Percentiles rank a stretch among this genome's conserved stretches.
phyloP scores from a whole-genome alignment of 306 rosid genomes.

The Vigna nakashimae region DNA sequence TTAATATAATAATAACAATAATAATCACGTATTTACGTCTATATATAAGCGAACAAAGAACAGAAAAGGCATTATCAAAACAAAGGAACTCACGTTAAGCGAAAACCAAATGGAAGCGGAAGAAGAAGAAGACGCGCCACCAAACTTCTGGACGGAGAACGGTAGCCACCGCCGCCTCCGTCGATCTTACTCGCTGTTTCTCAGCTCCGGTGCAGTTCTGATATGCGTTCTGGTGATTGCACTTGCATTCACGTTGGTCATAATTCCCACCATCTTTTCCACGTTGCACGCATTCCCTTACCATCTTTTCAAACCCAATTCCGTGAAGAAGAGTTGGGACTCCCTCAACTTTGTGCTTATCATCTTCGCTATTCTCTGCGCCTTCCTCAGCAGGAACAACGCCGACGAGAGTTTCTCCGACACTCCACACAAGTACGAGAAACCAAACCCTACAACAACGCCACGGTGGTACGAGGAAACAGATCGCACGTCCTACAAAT shows the following conservation, averaged over 20 bases:
- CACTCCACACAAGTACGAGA: slow-evolving; percentile 29
- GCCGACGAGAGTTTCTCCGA: slow-evolving; percentile 45
- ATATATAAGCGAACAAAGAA: not conserved
- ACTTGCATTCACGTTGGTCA: slow-evolving; percentile 52
- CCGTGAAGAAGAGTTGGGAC: slow-evolving; percentile 82
- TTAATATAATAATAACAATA: no score
- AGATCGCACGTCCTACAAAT: slow-evolving; percentile 51
- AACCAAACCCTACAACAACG: slow-evolving; percentile 56
- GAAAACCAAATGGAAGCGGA: slow-evolving; percentile 53
- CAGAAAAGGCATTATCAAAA: no score
- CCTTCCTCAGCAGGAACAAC: slow-evolving; percentile 66
- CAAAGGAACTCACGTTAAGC: no score
- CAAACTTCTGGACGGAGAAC: slow-evolving; percentile 71
- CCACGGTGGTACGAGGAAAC: slow-evolving; percentile 60
- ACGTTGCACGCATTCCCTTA: slow-evolving; percentile 60
- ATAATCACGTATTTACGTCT: not conserved
- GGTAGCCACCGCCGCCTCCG: slow-evolving; percentile 51
- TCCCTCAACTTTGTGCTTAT: slow-evolving; percentile 78
- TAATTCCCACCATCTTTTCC: slow-evolving; percentile 47
- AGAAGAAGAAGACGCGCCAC: slow-evolving; percentile 44
- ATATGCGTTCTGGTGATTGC: slow-evolving; percentile 53
- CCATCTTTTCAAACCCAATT: slow-evolving; percentile 64
- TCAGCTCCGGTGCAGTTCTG: slow-evolving; percentile 63
- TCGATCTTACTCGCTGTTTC: slow-evolving; percentile 56
- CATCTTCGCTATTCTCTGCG: slow-evolving; percentile 87